Conservation (phyloP, 1,139 yeast genomes). For the Sugiyamaella pinicola region DNA sequence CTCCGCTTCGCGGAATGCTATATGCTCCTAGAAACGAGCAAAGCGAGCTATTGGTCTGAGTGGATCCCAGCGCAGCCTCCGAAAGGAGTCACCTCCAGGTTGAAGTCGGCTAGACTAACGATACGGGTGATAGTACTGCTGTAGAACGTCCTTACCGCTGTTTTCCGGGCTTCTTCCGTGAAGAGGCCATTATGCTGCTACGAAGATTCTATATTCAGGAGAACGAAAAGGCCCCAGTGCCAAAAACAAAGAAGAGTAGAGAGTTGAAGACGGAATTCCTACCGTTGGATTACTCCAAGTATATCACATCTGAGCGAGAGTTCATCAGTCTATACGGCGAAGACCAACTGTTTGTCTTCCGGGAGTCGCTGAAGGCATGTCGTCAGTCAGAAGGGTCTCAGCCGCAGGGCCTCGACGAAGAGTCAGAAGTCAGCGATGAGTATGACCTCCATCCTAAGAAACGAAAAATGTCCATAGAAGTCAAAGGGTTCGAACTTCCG, state of each 20-base stretch:
- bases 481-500: conserved; percentile 19
- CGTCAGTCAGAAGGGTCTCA: neutral
- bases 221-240: conserved; percentile 81
- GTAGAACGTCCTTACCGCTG: conserved; percentile 52
- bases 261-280: conserved; percentile 73
- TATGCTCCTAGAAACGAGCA: too few species aligned
- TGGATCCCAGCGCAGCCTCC: too few species aligned
- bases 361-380: conserved; percentile 5
- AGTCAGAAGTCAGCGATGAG: conserved; percentile 12
- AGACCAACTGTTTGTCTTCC: conserved; percentile 43
- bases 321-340: conserved; percentile 56
- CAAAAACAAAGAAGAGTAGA: conserved; percentile 73
- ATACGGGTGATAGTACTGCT: conserved; percentile 33
- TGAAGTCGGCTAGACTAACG: too few species aligned
- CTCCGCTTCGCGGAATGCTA: conserved; percentile 4
- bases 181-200: conserved; percentile 79
- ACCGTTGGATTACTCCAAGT: conserved; percentile 52
- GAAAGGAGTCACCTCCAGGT: too few species aligned
- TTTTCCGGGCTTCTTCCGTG: conserved; percentile 76
- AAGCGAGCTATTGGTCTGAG: too few species aligned
- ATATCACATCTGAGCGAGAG: conserved; percentile 47
- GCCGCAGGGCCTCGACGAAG: conserved; percentile 13
- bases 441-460: conserved; percentile 24
- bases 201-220: conserved; percentile 83
- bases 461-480: conserved; percentile 29